Evolutionary conservation across 805 yeast genomes (phyloP), one percentile per base, ranked within the genome.

Genomic region (Cyberlindnera amylophila): DNA sequence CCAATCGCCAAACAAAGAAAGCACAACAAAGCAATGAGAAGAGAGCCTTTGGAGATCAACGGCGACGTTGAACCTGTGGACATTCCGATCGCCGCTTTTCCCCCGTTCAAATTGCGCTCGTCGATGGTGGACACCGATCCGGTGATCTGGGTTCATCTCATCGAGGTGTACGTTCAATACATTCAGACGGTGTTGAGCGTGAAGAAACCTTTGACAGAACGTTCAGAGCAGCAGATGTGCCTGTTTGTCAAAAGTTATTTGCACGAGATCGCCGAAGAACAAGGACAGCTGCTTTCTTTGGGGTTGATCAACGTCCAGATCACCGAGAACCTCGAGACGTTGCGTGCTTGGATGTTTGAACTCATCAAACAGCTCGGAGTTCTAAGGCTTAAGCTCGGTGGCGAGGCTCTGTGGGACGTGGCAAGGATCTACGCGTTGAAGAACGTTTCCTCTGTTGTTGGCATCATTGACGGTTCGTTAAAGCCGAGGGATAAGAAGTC

Each of bases 111-210:
- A 47, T 70, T 85, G 21, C 67, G 93, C 28, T 84, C 90, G 0
- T 79, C 87, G n/a, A 65, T 85, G 57, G 81, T 82, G 6, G 93
- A 85, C 55, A 84, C 78, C 47, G 95, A 85, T 57, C 95, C 95
- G 0, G 89, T 85, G 17, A 85, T 85, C 8, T 85, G 91, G 89
- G 82, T 75, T 4, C 88, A 83, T 58, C 62, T 82, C 16, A 61
- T 85, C 14, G 86, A 82, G 50, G 75, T 76, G 3, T 85, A 82
- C 59, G 76, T 83, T 41, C 67, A 73, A 43, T 74, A 66, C 44
- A 58, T 84, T 32, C 59, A 75, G 27, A 51, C 55, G 2, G 49
- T 59, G 12, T 59, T 66, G 6, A 65, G 65, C 28, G 51, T 70
- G 9, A 61, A 64, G 6, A 44, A 54, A 12, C 66, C 64, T 33